Evolutionary conservation across 177 flowering plant genomes (phyloP).

Genomic region (Telopea speciosissima): DNA sequence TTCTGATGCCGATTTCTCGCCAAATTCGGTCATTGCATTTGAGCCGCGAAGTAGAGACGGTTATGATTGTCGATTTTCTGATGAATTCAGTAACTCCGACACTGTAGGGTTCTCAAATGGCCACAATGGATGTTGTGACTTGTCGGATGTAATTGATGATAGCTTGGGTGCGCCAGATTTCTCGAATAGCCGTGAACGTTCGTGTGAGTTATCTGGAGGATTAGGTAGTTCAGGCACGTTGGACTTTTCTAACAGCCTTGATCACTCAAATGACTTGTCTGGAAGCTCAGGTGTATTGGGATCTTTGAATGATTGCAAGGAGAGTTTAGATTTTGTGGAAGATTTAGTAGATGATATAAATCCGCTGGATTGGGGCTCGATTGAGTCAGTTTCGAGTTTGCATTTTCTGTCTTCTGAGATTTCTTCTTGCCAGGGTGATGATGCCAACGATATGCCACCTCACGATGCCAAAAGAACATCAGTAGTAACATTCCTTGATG

Average conservation of each 20-base stretch:
- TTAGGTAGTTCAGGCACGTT: slow-evolving; percentile 27
- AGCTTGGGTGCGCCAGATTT: slow-evolving; percentile 19
- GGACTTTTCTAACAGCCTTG: slow-evolving; percentile 23
- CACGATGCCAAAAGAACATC: slow-evolving; percentile 37
- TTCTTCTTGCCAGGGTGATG: slow-evolving; percentile 44
- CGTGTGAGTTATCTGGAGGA: slow-evolving; percentile 15
- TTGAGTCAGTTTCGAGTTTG: slow-evolving; percentile 39
- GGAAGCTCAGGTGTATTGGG: slow-evolving; percentile 30
- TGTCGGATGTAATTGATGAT: slow-evolving; percentile 12
- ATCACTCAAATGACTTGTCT: slow-evolving; percentile 25
- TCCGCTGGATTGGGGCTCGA: slow-evolving; percentile 38
- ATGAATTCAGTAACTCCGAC: background rate
- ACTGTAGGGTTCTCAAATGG: slow-evolving; percentile 18
- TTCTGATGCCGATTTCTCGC: slow-evolving; percentile 4
- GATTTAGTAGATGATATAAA: slow-evolving; percentile 25
- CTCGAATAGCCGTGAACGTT: slow-evolving; percentile 12
- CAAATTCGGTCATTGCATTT: background rate
- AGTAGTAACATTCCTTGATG: slow-evolving; percentile 50
- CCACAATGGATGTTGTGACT: slow-evolving; percentile 10
- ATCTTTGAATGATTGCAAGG: slow-evolving; percentile 22
- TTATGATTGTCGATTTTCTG: slow-evolving; percentile 8
- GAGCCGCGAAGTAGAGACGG: background rate
- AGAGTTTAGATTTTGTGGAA: slow-evolving; percentile 24
- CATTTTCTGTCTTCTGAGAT: slow-evolving; percentile 46
- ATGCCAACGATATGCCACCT: slow-evolving; percentile 22